These are phyloP conservation scores for Amanita exitialis DNA, from an alignment of 768 basidiomycete genomes.

Conservation along the genomic window DNA sequence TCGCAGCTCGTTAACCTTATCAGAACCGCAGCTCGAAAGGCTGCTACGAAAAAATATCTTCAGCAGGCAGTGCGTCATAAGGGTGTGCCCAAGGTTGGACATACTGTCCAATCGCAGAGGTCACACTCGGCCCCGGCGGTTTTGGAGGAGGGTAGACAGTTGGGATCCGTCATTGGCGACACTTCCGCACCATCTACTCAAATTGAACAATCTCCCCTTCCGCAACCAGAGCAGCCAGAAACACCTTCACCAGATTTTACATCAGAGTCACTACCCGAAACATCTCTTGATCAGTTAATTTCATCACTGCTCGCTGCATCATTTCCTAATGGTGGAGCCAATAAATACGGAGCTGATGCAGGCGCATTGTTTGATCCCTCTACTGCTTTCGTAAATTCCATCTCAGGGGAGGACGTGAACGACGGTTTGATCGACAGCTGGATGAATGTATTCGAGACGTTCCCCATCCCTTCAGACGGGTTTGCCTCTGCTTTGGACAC, in stretches of 20 bases:
- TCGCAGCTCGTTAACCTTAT: constrained; percentile 51
- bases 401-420: background rate
- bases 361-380: background rate
- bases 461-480: constrained; percentile 25
- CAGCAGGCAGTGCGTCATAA: constrained; percentile 9
- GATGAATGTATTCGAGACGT: constrained; percentile 39
- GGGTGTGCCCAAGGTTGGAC: background rate
- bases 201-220: no score
- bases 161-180: background rate
- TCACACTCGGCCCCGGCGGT: background rate
- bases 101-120: background rate
- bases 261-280: constrained; percentile 11
- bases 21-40: constrained; percentile 50
- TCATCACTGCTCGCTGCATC: constrained; percentile 26
- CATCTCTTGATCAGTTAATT: constrained; percentile 29
- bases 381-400: background rate
- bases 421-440: constrained; percentile 26
- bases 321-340: constrained; percentile 5
- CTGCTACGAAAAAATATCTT: constrained; percentile 43
- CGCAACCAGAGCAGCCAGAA: background rate
- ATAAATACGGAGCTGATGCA: background rate
- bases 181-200: no score
- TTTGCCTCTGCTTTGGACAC: constrained; percentile 11
- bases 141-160: background rate
- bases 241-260: background rate